These are phyloP conservation scores for Allodekkera sacchari DNA, from an alignment of 805 yeast species.

Conservation along the genomic window DNA sequence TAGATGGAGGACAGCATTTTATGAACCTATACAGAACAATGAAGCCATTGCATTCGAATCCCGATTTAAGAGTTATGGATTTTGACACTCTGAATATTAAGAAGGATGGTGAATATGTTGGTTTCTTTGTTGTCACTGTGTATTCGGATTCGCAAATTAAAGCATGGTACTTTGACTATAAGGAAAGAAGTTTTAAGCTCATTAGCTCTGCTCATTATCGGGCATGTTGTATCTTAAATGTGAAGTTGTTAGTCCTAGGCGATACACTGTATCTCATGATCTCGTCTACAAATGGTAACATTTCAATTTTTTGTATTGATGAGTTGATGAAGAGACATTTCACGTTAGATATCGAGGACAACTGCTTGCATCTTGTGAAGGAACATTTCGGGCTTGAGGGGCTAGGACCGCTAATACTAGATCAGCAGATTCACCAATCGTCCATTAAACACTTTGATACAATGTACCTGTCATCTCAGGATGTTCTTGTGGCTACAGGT, in stretches of 20 bases:
- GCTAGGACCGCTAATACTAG: constrained; percentile 22
- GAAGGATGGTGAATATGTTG: constrained; percentile 18
- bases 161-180: constrained; percentile 46
- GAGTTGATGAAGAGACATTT: constrained; percentile 7
- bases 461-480: constrained; percentile 3
- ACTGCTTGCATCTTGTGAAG: constrained; percentile 2
- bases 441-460: constrained; percentile 62
- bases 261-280: constrained; percentile 33
- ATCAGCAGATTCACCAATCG: constrained; percentile 69
- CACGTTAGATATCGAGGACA: neutral
- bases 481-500: constrained; percentile 51
- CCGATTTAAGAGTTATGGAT: constrained; percentile 89
- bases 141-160: constrained; percentile 80
- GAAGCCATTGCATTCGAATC: constrained; percentile 46
- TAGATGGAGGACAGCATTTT: constrained; percentile 19
- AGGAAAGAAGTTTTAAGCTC: constrained; percentile 30
- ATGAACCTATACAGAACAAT: constrained; percentile 44
- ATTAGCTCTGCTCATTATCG: constrained; percentile 47
- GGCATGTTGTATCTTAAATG: constrained; percentile 70
- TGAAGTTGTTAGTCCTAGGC: constrained; percentile 32
- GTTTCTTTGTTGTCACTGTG: constrained; percentile 55
- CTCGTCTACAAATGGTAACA: constrained; percentile 79
- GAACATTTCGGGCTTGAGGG: neutral
- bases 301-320: constrained; percentile 54
- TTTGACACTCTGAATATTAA: constrained; percentile 42